Base-by-base conservation (phyloP, 345 rosid species). In the Heritiera littoralis region DNA sequence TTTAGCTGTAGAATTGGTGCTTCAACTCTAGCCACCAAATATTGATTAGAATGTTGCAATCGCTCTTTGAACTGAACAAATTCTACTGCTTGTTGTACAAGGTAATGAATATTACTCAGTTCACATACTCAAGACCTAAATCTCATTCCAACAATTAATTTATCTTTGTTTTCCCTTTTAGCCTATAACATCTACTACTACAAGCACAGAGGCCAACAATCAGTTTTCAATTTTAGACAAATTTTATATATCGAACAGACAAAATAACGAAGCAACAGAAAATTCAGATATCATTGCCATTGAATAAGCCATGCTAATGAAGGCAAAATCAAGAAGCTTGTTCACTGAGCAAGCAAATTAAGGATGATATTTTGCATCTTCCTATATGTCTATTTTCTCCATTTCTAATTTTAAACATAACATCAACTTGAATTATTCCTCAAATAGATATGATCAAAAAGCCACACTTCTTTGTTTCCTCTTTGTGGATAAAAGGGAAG, bases 41-140 rank as follows among this genome's bases (percentile, higher is more conserved):
- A 94, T 80, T 94, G 99, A 85, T 83, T 88, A 58, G 99, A 96
- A 77, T 72, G 87, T 83, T 94, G 97, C 86, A 96, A 84, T 35
- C 88, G 83, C 86, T 94, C 92, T 87, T 94, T 96, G 83, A 96
- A 96, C 85, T 90, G 97, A 71, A 96, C 97, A 87, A 96, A 94
- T 87, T 96, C 98, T 74, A 94, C 89, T 15, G 91, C 99, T 98
- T 96, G 92, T 23, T 23, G 84, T 70, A 74, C 20, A 78, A 79
- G 52, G 72, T 64, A 76, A 80, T 28, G 28, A 68, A 84, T 70
- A 59, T 61, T 13, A 61, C 52, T 51, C 48, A 32, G 52, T 32
- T 70, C 63, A 67, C 52, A 66, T 54, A 56, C 20, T 77, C 41
- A 71, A 38, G 9, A 20, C 12, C 23, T 28, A 51, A 73, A 67